A percentile compares a stretch with the other conserved stretches of the same genome.
Conservation (phyloP, 352 stramenopile species). For the Globisporangium camurandrum region DNA sequence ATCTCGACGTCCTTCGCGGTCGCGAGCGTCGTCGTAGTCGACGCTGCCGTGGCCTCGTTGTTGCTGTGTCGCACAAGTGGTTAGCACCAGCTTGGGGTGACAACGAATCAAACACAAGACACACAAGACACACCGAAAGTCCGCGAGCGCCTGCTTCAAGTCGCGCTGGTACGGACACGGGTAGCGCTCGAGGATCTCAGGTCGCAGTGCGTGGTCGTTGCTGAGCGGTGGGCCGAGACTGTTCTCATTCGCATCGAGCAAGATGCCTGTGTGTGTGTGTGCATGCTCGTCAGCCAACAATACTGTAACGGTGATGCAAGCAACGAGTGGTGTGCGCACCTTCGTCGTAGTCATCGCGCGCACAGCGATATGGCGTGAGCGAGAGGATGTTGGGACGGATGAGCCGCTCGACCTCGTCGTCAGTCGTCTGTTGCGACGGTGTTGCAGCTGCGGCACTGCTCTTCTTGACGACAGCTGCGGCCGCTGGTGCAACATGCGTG, state of each 20-base stretch:
- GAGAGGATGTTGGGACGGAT: constrained; percentile 96
- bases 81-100: too few relatives aligned
- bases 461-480: not conserved
- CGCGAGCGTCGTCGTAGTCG: constrained; percentile 33
- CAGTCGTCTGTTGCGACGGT: not conserved
- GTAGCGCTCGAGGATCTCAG: constrained; percentile 90
- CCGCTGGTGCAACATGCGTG: constrained; percentile 15
- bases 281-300: not conserved
- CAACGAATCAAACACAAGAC: not conserved
- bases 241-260: constrained; percentile 99
- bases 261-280: constrained; percentile 53
- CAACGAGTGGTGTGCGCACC: constrained; percentile 23
- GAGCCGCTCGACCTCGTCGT: constrained; percentile 78
- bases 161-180: constrained; percentile 92
- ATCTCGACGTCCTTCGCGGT: constrained; percentile 49
- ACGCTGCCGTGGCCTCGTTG: too few relatives aligned
- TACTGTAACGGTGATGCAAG: too few relatives aligned
- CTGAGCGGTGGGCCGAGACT: constrained; percentile 88
- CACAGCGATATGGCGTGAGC: constrained; percentile 95
- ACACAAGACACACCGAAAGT: constrained; percentile 41
- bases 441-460: not conserved
- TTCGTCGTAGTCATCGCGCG: constrained; percentile 93
- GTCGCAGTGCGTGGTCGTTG: constrained; percentile 58
- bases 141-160: constrained; percentile 89
- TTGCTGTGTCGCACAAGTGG: constrained; percentile 4